These are phyloP conservation scores for Isabelozyma heimii DNA, from an alignment of 805 yeast species.

Conservation along the genomic window DNA sequence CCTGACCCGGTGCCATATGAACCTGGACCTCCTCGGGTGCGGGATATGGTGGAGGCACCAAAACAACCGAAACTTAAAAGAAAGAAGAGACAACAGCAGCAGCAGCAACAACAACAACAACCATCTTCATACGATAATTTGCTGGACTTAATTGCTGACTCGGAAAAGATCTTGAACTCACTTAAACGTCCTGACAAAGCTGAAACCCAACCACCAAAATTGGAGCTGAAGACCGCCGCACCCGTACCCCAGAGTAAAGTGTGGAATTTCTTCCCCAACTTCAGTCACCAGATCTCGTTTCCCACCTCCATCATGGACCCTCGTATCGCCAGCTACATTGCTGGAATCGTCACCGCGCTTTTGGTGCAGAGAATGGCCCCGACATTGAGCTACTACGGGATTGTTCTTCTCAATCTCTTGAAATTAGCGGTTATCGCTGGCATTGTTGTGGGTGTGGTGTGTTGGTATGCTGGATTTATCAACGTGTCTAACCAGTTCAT, in stretches of 20 bases:
- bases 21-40: background rate
- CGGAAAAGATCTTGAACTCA: background rate
- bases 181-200: background rate
- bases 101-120: background rate
- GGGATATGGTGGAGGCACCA: background rate
- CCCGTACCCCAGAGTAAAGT: background rate
- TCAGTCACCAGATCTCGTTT: background rate
- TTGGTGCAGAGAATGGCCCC: constrained; percentile 19
- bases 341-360: constrained; percentile 24
- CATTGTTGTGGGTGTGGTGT: constrained; percentile 16
- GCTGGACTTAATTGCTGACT: too few relatives aligned
- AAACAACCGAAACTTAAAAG: background rate
- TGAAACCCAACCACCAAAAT: background rate
- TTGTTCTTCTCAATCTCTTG: constrained; percentile 13
- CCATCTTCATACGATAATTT: too few relatives aligned
- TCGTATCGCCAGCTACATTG: constrained; percentile 15
- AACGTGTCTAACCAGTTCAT: constrained; percentile 10
- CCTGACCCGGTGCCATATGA: background rate
- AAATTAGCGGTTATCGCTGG: constrained; percentile 24
- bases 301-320: background rate
- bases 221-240: background rate
- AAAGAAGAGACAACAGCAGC: background rate
- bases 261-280: background rate
- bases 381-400: constrained; percentile 16
- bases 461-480: constrained; percentile 31